phyloP scores from a whole-genome alignment of 1,284 basidiomycete genomes.

The Ceratobasidium sp. region DNA sequence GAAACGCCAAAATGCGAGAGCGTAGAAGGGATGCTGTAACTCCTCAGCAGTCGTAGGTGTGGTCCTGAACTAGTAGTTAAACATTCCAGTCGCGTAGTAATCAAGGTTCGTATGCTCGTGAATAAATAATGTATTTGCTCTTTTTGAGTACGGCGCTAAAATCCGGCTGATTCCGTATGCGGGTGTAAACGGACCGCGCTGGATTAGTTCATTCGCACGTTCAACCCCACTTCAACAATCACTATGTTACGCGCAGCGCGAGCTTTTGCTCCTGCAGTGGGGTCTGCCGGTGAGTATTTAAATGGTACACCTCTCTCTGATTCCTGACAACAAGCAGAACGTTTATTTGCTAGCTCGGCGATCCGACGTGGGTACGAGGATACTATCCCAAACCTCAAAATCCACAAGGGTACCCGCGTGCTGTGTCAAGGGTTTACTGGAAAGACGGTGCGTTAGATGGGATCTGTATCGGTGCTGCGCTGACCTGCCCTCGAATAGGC shows the following conservation, averaged over 20 bases:
- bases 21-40: conserved; percentile 47
- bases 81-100: conserved; percentile 13
- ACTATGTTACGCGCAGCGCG: conserved; percentile 40
- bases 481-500: conserved; percentile 68
- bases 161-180: conserved; percentile 34
- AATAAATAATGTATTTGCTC: conserved; percentile 35
- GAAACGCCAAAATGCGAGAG: conserved; percentile 52
- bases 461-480: conserved; percentile 44
- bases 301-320: neutral
- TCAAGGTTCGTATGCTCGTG: conserved; percentile 35
- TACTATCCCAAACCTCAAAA: conserved; percentile 91
- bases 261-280: conserved; percentile 25
- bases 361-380: conserved; percentile 83
- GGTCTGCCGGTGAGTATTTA: conserved; percentile 30
- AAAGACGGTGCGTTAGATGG: conserved; percentile 81
- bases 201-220: conserved; percentile 42
- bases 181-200: conserved; percentile 39
- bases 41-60: conserved; percentile 38
- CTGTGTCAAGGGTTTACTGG: conserved; percentile 96
- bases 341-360: conserved; percentile 79
- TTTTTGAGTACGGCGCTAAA: conserved; percentile 23
- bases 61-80: conserved; percentile 19
- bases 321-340: conserved; percentile 28
- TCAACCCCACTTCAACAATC: conserved; percentile 15
- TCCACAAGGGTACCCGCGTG: conserved; percentile 96